These are phyloP conservation scores for Cymbopogon flexuosus DNA, from an alignment of 202 grass and related monocot species.

Conservation along the genomic window DNA sequence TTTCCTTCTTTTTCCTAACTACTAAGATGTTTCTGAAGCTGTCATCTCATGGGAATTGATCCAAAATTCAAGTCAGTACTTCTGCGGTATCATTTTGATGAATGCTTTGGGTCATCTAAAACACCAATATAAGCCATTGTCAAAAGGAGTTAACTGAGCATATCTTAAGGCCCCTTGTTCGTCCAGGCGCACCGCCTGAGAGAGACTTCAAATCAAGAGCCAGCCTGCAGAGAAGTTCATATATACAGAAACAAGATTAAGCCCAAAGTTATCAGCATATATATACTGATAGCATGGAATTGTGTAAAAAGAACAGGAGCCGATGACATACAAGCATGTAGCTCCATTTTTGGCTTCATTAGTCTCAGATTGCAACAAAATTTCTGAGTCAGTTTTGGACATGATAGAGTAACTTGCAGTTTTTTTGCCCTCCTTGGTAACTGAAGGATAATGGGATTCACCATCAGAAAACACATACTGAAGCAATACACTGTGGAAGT, in stretches of 20 bases:
- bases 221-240: constrained; percentile 36
- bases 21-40: constrained; percentile 23
- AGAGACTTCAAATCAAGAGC: constrained; percentile 50
- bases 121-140: constrained; percentile 3
- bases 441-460: constrained; percentile 33
- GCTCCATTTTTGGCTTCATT: constrained; percentile 41
- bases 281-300: background rate
- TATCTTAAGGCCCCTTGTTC: constrained; percentile 66
- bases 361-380: constrained; percentile 57
- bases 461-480: constrained; percentile 23
- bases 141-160: constrained; percentile 24
- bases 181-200: constrained; percentile 65
- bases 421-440: constrained; percentile 41
- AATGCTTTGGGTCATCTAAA: constrained; percentile 35
- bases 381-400: constrained; percentile 49
- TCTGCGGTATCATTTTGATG: constrained; percentile 25
- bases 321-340: constrained; percentile 40
- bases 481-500: background rate
- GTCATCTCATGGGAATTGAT: constrained; percentile 31
- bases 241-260: constrained; percentile 18
- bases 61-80: constrained; percentile 42
- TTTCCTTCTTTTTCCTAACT: constrained; percentile 35
- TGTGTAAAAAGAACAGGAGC: background rate
- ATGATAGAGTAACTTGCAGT: constrained; percentile 39
- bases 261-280: background rate